Base-by-base conservation (phyloP, 305 asterid genomes). In the Fraxinus latifolia region DNA sequence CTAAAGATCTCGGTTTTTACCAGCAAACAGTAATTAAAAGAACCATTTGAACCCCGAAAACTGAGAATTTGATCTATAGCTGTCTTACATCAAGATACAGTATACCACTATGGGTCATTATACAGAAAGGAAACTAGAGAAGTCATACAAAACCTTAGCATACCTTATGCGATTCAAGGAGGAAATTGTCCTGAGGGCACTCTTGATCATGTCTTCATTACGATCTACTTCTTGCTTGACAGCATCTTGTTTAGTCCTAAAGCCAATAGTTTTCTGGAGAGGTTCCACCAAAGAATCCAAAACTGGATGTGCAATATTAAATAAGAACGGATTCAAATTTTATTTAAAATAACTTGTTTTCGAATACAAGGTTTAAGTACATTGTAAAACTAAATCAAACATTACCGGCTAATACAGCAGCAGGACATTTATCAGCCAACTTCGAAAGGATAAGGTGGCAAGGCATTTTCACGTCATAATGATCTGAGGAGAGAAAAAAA, bases 391-490 rank as follows among this genome's bases (percentile, higher is more conserved):
- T 32, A 47, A 79, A 82, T 3, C 55, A 55, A 37, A 53, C 34
- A 81, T 58, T 89, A 95, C 99, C 99, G 82, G 98, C 99, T 91
- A 96, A 85, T 83, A 96, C 99, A 67, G 98, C 98, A 68, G 98
- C 90, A 8, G 98, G 98, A 77, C 99, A 94, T 90, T 94, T 96
- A 80, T 96, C 98, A 0, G 97, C 96, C 85, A 96, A 94, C 90
- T 94, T 95, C 60, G 99, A 94, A 29, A 96, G 98, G 93, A 96
- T 96, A 76, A 96, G 98, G 86, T 94, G 99, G 78, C 99, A 96
- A 78, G 99, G 98, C 99, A 94, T 96, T 89, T 96, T 96, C 84
- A 96, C 98, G 76, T 94, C 99, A 85, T 96, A 96, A 89, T 96
- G 99, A 90, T 96, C 99, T 96, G 93, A 74, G 81, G 39, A 70